Percentiles rank a stretch among this genome's conserved stretches.
Conservation (phyloP, 345 rosid genomes). For the Melaleuca alternifolia region DNA sequence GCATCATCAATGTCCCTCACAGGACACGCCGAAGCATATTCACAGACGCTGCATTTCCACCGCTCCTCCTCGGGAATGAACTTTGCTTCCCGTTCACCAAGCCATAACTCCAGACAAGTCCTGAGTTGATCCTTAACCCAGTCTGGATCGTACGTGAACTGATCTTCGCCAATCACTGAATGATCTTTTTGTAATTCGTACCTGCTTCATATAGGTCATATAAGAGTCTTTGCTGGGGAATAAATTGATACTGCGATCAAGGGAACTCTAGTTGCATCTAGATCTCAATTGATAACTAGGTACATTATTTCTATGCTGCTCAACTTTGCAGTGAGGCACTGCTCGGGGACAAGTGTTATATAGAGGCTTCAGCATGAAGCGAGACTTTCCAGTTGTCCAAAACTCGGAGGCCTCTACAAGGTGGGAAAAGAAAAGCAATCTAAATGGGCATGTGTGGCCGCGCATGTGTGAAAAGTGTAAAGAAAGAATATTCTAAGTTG, state of each 20-base stretch:
- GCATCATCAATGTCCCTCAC: constrained; percentile 7
- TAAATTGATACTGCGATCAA: not conserved
- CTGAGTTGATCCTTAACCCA: constrained; percentile 39
- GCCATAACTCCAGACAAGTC: constrained; percentile 47
- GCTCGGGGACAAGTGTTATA: not conserved
- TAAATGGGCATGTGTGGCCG: not conserved
- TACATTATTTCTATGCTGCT: not conserved
- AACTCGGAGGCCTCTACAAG: not conserved
- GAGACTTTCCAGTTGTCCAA: not conserved
- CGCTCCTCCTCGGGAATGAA: constrained; percentile 62
- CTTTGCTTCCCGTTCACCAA: constrained; percentile 46
- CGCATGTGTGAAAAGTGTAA: not conserved
- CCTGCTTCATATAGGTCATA: constrained; percentile 23
- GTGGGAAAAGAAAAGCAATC: not conserved
- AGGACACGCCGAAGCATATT: constrained; percentile 39
- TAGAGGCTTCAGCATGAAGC: not conserved
- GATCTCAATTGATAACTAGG: not conserved
- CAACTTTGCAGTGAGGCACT: not conserved
- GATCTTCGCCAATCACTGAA: constrained; percentile 57
- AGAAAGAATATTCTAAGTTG: not conserved
- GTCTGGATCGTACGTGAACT: constrained; percentile 38
- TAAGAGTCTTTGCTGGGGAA: not conserved
- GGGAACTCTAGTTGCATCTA: not conserved
- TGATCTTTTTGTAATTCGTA: constrained; percentile 65
- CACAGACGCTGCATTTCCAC: constrained; percentile 73